Conservation (phyloP, 805 yeast genomes). For the Candida peoriensis region DNA sequence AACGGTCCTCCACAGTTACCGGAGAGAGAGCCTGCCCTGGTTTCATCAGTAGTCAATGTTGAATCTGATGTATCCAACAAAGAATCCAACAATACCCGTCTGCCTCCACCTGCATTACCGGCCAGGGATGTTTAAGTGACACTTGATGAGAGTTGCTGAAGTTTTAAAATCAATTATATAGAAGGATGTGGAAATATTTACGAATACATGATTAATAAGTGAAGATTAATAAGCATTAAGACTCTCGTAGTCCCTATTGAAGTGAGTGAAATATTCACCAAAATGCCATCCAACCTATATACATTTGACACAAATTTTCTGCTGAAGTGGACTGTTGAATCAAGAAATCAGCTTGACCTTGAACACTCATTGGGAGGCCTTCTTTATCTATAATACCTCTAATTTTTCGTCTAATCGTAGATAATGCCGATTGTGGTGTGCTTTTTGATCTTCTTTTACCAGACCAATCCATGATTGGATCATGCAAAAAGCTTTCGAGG, state of each 20-base stretch:
- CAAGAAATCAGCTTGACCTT: conserved; percentile 88
- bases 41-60: no score
- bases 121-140: no score
- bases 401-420: conserved; percentile 70
- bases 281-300: conserved; percentile 88
- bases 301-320: conserved; percentile 77
- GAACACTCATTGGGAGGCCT: conserved; percentile 81
- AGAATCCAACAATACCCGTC: no score
- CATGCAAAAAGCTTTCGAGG: conserved; percentile 87
- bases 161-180: no score
- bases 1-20: no score
- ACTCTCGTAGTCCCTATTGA: not conserved
- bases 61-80: no score
- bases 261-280: no score
- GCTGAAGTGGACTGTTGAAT: conserved; percentile 75
- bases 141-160: no score
- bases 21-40: no score
- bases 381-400: conserved; percentile 79
- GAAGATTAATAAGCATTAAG: not conserved
- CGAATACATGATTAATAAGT: not conserved
- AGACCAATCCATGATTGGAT: conserved; percentile 83
- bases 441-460: conserved; percentile 34
- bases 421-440: conserved; percentile 64
- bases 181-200: not conserved
- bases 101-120: no score